Conservation (phyloP, 257 asterid genomes). For the Voacanga thouarsii region DNA sequence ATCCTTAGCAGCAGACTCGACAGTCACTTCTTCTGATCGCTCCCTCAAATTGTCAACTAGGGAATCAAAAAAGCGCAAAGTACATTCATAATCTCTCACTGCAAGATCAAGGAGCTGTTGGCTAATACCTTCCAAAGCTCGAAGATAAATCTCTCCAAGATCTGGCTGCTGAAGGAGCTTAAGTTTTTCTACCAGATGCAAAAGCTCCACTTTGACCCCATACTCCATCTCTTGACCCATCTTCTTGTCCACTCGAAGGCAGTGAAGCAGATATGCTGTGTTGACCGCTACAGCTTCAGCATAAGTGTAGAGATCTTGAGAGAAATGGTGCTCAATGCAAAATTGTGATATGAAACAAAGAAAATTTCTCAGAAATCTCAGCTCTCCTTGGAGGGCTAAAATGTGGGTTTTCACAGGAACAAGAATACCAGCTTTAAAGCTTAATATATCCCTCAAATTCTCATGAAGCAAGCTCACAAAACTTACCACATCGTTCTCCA, state of each 20-base stretch:
- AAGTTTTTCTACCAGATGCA: background rate
- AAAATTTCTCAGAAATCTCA: slow-evolving; percentile 1
- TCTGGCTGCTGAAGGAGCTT: background rate
- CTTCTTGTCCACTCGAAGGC: background rate
- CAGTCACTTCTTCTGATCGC: background rate
- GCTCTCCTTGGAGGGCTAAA: background rate
- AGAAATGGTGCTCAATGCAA: background rate
- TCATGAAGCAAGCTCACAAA: background rate
- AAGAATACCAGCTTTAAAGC: background rate
- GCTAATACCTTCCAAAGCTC: background rate
- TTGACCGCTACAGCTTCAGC: background rate
- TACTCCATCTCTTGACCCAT: background rate
- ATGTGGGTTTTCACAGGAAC: background rate
- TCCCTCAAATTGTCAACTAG: background rate
- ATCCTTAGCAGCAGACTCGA: background rate
- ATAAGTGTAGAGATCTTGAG: background rate
- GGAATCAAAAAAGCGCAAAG: background rate
- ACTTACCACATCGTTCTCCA: background rate
- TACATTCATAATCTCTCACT: slow-evolving; percentile 1
- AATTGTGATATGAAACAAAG: background rate
- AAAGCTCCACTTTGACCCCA: background rate
- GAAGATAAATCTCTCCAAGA: background rate
- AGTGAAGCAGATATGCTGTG: background rate
- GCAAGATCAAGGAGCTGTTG: background rate
- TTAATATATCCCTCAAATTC: background rate